Base-by-base conservation (phyloP, 2,329 filamentous ascomycete species). In the Claviceps maximensis region DNA sequence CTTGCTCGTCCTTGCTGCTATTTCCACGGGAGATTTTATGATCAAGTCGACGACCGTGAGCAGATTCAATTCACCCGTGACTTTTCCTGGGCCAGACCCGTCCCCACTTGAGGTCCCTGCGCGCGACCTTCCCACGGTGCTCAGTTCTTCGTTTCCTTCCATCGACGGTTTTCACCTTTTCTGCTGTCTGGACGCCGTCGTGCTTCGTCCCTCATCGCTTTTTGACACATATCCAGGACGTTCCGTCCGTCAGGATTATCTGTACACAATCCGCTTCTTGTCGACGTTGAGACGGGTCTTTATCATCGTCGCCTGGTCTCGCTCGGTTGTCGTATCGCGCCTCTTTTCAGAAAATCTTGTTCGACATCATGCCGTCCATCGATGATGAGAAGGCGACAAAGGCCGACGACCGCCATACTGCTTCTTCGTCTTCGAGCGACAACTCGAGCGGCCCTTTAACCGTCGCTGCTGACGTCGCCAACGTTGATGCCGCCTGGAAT, bases 401-500 rank as follows among this genome's bases (percentile, higher is more conserved):
- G 23, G 53, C 59, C 49, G 50, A 56, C 27, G 50, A 58, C 38
- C 58, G 53, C 44, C 49, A 52, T 8, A 54, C 57, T 23, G 59
- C 56, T 38, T 58, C 59, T 4, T 54, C 59, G n/a, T 55, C 58
- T 4, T 62, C 60, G 42, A 58, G 57, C 54, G 50, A 53, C 36
- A 21, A 52, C 36, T 33, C 50, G 36, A 27, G n/a, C 44, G 36
- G 42, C 25, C 41, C 47, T 8, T 17, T 47, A 7, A n/a, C 50
- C 17, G 25, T 19, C 51, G 52, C 56, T 46, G 46, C 52, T 4
- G 49, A 40, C 10, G 47, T 57, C 25, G 48, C 58, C 23, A 57
- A 63, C 51, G 65, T 76, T 15, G 74, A 77, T 55, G 61, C 62
- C 25, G 74, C 74, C 6, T 77, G 73, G 72, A 65, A 67, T 29